These are phyloP conservation scores for Phytophthora lateralis DNA, from an alignment of 352 stramenopile genomes.

Conservation along the genomic window DNA sequence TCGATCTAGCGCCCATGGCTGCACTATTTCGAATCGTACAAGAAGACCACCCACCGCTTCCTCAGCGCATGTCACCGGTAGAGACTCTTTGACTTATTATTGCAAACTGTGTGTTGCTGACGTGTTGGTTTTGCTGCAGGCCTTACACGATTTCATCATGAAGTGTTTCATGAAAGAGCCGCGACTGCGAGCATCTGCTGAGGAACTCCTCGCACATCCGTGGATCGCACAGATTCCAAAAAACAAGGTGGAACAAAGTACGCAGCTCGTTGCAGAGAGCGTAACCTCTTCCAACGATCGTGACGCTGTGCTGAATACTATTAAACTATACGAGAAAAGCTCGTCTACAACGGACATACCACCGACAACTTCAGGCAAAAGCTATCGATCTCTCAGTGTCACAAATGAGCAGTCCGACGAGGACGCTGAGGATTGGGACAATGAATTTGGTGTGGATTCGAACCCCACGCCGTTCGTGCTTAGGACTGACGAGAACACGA, in stretches of 20 bases:
- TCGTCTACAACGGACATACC: slow-evolving; percentile 39
- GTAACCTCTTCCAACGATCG: slow-evolving; percentile 81
- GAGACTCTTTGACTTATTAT: slow-evolving; percentile 4
- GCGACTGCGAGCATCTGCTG: slow-evolving; percentile 72
- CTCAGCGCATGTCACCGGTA: slow-evolving; percentile 88
- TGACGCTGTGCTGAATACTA: slow-evolving; percentile 85
- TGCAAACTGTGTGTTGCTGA: neutral
- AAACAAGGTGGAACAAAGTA: slow-evolving; percentile 89
- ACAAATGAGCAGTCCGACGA: slow-evolving; percentile 47
- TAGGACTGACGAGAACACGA: slow-evolving; percentile 1
- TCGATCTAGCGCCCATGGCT: slow-evolving; percentile 90
- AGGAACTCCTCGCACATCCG: slow-evolving; percentile 87
- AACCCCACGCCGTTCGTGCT: slow-evolving; percentile 42
- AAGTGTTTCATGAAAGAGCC: slow-evolving; percentile 94
- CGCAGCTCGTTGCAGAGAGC: slow-evolving; percentile 75
- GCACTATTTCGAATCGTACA: slow-evolving; percentile 94
- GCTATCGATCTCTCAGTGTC: slow-evolving; percentile 21
- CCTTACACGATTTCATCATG: slow-evolving; percentile 92
- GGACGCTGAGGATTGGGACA: slow-evolving; percentile 83
- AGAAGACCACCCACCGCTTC: slow-evolving; percentile 91
- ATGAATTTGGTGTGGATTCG: slow-evolving; percentile 75
- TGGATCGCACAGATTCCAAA: slow-evolving; percentile 91
- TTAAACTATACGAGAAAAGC: slow-evolving; percentile 81
- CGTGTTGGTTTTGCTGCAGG: slow-evolving; percentile 35
- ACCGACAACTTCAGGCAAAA: slow-evolving; percentile 22